phyloP scores from a whole-genome alignment of 2,329 filamentous ascomycete genomes.

The Paecilomyces formosus region DNA sequence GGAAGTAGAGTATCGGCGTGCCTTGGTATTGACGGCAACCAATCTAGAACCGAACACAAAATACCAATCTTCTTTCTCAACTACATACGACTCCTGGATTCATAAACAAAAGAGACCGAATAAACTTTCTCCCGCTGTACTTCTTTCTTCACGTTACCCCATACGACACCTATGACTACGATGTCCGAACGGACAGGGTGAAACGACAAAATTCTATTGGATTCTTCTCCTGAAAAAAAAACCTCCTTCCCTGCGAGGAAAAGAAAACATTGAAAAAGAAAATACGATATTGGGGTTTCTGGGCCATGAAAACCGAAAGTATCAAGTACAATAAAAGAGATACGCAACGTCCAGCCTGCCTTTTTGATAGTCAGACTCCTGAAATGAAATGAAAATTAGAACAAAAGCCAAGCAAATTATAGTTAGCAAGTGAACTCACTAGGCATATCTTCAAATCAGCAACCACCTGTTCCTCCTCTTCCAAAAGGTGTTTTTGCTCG shows the following conservation, averaged over 20 bases:
- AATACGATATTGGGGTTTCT: too few species aligned
- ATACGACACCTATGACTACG: too few species aligned
- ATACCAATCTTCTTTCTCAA: background rate
- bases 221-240: too few species aligned
- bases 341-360: background rate
- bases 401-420: background rate
- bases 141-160: too few species aligned
- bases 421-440: background rate
- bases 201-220: too few species aligned
- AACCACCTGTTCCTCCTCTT: background rate
- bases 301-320: too few species aligned
- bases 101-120: too few species aligned
- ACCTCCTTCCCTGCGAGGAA: too few species aligned
- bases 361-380: background rate
- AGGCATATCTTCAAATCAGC: background rate
- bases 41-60: background rate
- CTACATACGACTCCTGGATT: too few species aligned
- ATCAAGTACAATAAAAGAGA: background rate
- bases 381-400: background rate
- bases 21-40: background rate
- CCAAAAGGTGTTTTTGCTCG: conserved; percentile 1
- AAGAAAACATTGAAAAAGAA: too few species aligned
- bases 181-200: too few species aligned
- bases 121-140: too few species aligned
- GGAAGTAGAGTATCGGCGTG: background rate